phyloP scores from a whole-genome alignment of 2,329 filamentous ascomycete species.

The Clonostachys rosea region DNA sequence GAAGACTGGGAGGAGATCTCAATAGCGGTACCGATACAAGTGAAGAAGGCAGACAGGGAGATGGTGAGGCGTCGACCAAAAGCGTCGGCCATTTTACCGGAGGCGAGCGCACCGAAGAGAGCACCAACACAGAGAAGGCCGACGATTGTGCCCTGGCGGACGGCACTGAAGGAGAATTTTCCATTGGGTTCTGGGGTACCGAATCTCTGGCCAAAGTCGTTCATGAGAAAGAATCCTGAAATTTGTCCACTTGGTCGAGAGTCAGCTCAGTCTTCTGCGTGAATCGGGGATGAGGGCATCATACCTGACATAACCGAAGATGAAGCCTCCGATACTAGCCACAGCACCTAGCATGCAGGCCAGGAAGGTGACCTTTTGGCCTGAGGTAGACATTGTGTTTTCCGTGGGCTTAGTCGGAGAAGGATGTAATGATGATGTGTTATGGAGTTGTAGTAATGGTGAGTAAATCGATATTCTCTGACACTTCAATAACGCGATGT shows the following conservation, averaged over 20 bases:
- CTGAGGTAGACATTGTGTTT: not conserved
- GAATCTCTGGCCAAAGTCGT: conserved; percentile 50
- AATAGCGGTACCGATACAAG: conserved; percentile 60
- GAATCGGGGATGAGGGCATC: conserved; percentile 4
- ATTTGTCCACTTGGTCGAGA: conserved; percentile 45
- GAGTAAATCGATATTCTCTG: no score
- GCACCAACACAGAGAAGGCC: conserved; percentile 57
- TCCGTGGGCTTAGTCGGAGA: no score
- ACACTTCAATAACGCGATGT: no score
- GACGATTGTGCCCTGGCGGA: conserved; percentile 58
- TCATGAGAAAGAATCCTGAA: conserved; percentile 57
- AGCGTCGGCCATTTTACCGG: conserved; percentile 56
- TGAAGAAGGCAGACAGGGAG: conserved; percentile 55
- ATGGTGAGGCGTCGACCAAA: conserved; percentile 60
- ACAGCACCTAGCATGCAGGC: conserved; percentile 44
- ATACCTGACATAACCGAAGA: conserved; percentile 53
- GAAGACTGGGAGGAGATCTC: conserved; percentile 49
- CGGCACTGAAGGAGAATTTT: conserved; percentile 46
- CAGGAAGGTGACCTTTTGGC: conserved; percentile 27
- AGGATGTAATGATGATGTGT: no score
- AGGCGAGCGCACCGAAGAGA: conserved; percentile 49
- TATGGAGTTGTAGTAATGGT: no score
- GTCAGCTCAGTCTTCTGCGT: not conserved
- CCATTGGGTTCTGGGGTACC: conserved; percentile 32
- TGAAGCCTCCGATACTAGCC: conserved; percentile 51